Percentiles rank a stretch among this genome's conserved stretches.
phyloP scores from a whole-genome alignment of 2,329 filamentous ascomycete genomes.

The Colletotrichum destructivum region DNA sequence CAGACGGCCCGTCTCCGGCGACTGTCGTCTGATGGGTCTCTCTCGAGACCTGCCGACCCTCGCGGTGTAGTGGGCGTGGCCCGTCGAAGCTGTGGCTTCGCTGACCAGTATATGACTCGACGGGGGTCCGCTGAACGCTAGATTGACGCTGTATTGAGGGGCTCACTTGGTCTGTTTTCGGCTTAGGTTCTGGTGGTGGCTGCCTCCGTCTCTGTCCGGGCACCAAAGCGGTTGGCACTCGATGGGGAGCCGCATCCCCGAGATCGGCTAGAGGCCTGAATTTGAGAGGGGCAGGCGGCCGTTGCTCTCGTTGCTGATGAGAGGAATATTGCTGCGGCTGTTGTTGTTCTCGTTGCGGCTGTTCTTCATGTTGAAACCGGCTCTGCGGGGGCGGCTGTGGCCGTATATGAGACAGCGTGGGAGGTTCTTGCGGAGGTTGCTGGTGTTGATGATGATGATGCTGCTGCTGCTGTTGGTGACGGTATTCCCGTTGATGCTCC shows the following conservation, averaged over 20 bases:
- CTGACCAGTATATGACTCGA: not conserved
- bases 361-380: not conserved
- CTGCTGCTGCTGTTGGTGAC: not conserved
- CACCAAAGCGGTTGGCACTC: not conserved
- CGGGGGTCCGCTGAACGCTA: conserved; percentile 5
- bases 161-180: not conserved
- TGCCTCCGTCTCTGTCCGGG: not conserved
- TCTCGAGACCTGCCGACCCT: conserved; percentile 3
- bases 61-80: conserved; percentile 5
- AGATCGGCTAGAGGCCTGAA: not conserved
- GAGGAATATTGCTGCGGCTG: not conserved
- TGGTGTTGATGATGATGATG: not conserved
- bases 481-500: not conserved
- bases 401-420: not conserved
- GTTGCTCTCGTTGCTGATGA: not conserved
- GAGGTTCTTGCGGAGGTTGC: not conserved
- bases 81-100: not conserved
- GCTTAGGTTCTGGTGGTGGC: not conserved
- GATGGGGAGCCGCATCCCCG: not conserved
- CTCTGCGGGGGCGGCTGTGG: not conserved
- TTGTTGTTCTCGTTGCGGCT: not conserved
- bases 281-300: not conserved
- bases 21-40: not conserved
- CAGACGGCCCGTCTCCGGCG: not conserved
- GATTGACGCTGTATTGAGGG: not conserved